A percentile compares a stretch with the other conserved stretches of the same genome.
phyloP scores from a whole-genome alignment of 495 filamentous ascomycete species.

The Aspergillus egyptiacus region DNA sequence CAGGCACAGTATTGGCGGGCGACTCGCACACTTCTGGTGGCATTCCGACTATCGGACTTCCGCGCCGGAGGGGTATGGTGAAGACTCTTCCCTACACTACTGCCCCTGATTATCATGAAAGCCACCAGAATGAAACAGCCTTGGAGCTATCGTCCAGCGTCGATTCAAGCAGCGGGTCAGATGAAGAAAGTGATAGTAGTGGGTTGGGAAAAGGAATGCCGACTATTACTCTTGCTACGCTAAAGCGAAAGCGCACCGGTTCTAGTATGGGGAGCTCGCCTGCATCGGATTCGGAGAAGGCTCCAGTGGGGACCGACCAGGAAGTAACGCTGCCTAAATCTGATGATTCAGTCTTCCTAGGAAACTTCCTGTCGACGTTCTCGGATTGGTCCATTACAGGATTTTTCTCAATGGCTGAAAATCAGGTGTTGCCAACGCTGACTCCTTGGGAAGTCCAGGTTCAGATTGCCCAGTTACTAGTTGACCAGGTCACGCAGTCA shows the following conservation, averaged over 20 bases:
- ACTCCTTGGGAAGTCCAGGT: conserved; percentile 36
- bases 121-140: conserved; percentile 5
- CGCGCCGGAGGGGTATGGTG: conserved; percentile 21
- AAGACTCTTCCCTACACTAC: conserved; percentile 8
- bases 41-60: conserved; percentile 42
- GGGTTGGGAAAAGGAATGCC: conserved; percentile 21
- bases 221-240: conserved; percentile 17
- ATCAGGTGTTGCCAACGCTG: conserved; percentile 29
- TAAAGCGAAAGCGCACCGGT: conserved; percentile 39
- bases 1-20: conserved; percentile 3
- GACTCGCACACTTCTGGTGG: conserved; percentile 13
- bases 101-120: conserved; percentile 4
- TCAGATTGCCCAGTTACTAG: conserved; percentile 42
- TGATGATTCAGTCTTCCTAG: conserved; percentile 37
- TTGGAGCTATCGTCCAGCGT: conserved; percentile 16
- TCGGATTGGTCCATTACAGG: conserved; percentile 42
- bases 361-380: conserved; percentile 41
- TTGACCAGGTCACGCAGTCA: conserved; percentile 46
- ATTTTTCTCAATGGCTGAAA: conserved; percentile 37
- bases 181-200: conserved; percentile 30
- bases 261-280: conserved; percentile 33
- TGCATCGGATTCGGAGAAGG: conserved; percentile 28
- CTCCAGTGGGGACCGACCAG: conserved; percentile 19
- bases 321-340: conserved; percentile 15
- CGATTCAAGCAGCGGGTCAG: conserved; percentile 29